These are phyloP conservation scores for Rusavskia elegans DNA, from an alignment of 495 filamentous ascomycete genomes.

Conservation along the genomic window DNA sequence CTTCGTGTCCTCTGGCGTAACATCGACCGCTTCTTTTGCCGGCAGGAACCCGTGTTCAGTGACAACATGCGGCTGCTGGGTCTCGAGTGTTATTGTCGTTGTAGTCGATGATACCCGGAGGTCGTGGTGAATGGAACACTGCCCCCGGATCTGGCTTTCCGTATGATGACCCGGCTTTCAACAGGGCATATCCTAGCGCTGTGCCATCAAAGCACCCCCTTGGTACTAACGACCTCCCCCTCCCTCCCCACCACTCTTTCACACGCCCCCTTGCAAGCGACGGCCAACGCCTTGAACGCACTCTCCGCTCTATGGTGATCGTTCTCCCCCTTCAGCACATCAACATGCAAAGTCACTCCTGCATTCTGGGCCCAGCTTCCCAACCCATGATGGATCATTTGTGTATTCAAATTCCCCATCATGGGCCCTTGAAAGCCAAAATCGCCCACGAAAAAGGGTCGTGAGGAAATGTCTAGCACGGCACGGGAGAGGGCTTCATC, in stretches of 20 bases:
- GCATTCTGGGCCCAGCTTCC: conserved; percentile 85
- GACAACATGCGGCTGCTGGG: too few species aligned
- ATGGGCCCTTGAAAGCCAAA: conserved; percentile 74
- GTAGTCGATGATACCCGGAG: too few species aligned
- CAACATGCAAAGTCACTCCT: conserved; percentile 84
- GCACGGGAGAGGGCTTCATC: conserved; percentile 91
- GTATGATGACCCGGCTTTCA: too few species aligned
- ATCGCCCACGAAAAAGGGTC: conserved; percentile 69
- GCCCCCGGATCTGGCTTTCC: too few species aligned
- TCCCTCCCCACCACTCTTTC: conserved; percentile 57
- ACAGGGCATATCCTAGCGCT: too few species aligned
- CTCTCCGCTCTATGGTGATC: conserved; percentile 95
- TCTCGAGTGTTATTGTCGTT: too few species aligned
- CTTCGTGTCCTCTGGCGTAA: too few species aligned
- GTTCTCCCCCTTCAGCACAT: conserved; percentile 74
- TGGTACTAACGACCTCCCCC: conserved; percentile 87
- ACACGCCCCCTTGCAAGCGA: conserved; percentile 65
- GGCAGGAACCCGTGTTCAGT: too few species aligned
- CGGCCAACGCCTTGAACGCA: conserved; percentile 90
- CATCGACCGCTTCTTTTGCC: too few species aligned
- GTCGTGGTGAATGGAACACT: too few species aligned
- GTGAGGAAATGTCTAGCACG: conserved; percentile 85
- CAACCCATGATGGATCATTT: conserved; percentile 95
- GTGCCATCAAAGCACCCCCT: conserved; percentile 49
- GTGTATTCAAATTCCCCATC: conserved; percentile 79